Evolutionary conservation across 495 filamentous ascomycete genomes (phyloP), one percentile per base, ranked within the genome.

Genomic region (Staphylotrichum longicolle): DNA sequence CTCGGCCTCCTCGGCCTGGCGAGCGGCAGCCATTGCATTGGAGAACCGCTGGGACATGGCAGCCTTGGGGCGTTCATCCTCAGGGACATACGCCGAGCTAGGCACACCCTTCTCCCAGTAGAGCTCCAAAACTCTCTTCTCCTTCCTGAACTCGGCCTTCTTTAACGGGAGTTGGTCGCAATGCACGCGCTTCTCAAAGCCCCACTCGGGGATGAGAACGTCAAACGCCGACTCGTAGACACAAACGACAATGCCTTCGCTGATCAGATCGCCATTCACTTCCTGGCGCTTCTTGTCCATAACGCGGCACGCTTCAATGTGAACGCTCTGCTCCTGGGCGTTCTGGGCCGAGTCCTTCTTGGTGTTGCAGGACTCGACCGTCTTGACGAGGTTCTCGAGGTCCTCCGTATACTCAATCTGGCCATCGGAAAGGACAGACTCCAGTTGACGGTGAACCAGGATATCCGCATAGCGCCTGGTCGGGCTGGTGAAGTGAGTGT

Each of bases 91-190:
- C 12, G 92, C 90, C 33, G 92, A 96, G 30, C 93, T 97, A 32
- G 93, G 92, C 33, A 97, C 91, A 57, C 94, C 94, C 83, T 98
- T 98, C 85, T 98, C 94, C 94, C 94, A 98, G 79, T 96, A 98
- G 5, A 98, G 83, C 74, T 98, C 94, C 53, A 98, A 79, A 35
- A 97, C 83, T 59, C 94, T 86, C 74, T 91, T 88, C 67, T 93
- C 90, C 82, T 97, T 98, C 72, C 96, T 86, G 74, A 91, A 98
- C 72, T 98, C 94, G 20, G 94, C 94, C 81, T 98, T 98, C 84
- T 97, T 96, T 63, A 98, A 78, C 12, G 94, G 94, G 65, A 98
- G 82, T 79, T 98, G 94, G 72, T 98, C 94, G 71, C 94, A 98
- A 74, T 98, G 94, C 56, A 98, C 94, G 64, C 94, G 90, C 85